phyloP scores from a whole-genome alignment of 192 early-diverging fungal species.

The Backusella macrospora region DNA sequence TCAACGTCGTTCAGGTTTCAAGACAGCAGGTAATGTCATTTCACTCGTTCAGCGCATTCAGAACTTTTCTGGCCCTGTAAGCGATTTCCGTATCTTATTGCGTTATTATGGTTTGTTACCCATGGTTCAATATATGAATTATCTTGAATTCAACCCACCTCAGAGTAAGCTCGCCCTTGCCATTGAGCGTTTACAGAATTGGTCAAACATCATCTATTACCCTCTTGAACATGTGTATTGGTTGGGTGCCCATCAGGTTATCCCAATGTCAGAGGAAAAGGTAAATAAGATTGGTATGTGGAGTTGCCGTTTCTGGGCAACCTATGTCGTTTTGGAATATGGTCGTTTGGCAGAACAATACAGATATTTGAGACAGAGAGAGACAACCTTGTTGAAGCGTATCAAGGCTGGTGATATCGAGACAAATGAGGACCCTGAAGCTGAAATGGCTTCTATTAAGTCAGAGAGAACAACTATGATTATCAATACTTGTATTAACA shows the following conservation, averaged over 20 bases:
- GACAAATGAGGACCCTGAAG: slow-evolving; percentile 56
- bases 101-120: slow-evolving; percentile 85
- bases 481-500: slow-evolving; percentile 82
- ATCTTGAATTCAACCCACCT: slow-evolving; percentile 75
- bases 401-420: slow-evolving; percentile 59
- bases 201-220: slow-evolving; percentile 86
- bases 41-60: slow-evolving; percentile 71
- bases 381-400: slow-evolving; percentile 47
- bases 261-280: slow-evolving; percentile 71
- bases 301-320: slow-evolving; percentile 97
- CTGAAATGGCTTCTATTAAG: slow-evolving; percentile 65
- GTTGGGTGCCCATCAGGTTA: slow-evolving; percentile 84
- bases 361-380: slow-evolving; percentile 54
- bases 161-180: slow-evolving; percentile 61
- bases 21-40: slow-evolving; percentile 29
- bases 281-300: slow-evolving; percentile 85
- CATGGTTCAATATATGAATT: slow-evolving; percentile 84
- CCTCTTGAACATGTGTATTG: slow-evolving; percentile 97
- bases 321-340: slow-evolving; percentile 90
- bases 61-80: slow-evolving; percentile 83
- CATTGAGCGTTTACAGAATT: slow-evolving; percentile 87
- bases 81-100: slow-evolving; percentile 91
- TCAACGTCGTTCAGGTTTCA: slow-evolving; percentile 46
- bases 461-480: slow-evolving; percentile 61
- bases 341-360: slow-evolving; percentile 74